phyloP scores from a whole-genome alignment of 2,329 filamentous ascomycete species.

The Penicillium sp. region DNA sequence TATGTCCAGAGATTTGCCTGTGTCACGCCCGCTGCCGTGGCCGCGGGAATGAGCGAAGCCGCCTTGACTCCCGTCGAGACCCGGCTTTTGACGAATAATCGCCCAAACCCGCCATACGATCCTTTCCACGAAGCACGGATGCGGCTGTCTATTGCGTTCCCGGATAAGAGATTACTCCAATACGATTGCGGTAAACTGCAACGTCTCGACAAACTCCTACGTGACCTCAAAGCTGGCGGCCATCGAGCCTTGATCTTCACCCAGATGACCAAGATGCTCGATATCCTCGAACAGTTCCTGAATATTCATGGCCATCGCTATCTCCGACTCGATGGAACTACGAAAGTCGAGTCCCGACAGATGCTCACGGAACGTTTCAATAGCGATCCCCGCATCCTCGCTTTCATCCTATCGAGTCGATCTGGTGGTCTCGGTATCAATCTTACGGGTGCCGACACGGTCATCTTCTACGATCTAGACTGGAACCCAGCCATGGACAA shows the following conservation, averaged over 20 bases:
- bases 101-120: slow-evolving; percentile 60
- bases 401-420: slow-evolving; percentile 91
- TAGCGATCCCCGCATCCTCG: slow-evolving; percentile 83
- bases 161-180: slow-evolving; percentile 91
- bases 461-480: slow-evolving; percentile 98
- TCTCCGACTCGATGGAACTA: slow-evolving; percentile 90
- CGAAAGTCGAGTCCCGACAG: slow-evolving; percentile 92
- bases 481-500: slow-evolving; percentile 99
- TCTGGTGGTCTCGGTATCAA: slow-evolving; percentile 96
- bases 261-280: slow-evolving; percentile 97
- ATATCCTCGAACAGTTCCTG: slow-evolving; percentile 95
- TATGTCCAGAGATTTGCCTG: slow-evolving; percentile 86
- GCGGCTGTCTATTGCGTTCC: slow-evolving; percentile 91
- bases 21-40: slow-evolving; percentile 83
- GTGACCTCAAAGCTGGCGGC: slow-evolving; percentile 80
- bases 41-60: slow-evolving; percentile 69
- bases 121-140: slow-evolving; percentile 93
- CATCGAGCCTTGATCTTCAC: slow-evolving; percentile 97
- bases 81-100: slow-evolving; percentile 41
- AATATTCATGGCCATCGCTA: slow-evolving; percentile 98
- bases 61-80: slow-evolving; percentile 64
- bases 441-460: slow-evolving; percentile 90
- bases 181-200: slow-evolving; percentile 98
- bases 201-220: slow-evolving; percentile 77
- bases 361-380: slow-evolving; percentile 97